Evolutionary conservation across 106 monocot species (phyloP), one percentile per base, ranked within the genome.

Genomic region (Dioscorea dumetorum): DNA sequence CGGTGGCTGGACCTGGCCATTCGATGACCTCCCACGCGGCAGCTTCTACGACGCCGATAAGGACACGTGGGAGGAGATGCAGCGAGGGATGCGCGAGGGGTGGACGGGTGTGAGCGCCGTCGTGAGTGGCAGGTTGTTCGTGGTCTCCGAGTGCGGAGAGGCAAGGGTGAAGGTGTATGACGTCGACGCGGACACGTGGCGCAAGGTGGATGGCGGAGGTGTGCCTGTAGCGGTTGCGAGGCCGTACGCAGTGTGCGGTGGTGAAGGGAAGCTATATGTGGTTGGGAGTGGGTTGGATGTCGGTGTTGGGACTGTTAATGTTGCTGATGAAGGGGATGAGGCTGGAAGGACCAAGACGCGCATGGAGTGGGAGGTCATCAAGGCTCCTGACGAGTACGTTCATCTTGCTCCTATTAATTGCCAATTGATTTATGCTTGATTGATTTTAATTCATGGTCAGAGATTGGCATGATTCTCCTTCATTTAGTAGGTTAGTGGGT

Each of bases 1-100:
- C 61, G 89, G 85, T 66, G 89, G 89, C 8, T 89, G 89, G 89
- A 73, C 82, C 16, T 89, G 89, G 89, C 89, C 89, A 32, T 89
- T 89, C 69, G 62, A 56, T 72, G 24, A 17, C 24, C 62, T 80
- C 63, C 88, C 88, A 22, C 76, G 85, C 9, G 88, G 79, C 5
- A 71, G 52, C 7, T 68, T 82, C 21, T 89, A 85, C 71, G 79
- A 82, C 79, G 72, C 72, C 21, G 85, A 76, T 12, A 18, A 21
- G 20, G 74, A 89, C 82, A 24, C 58, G 48, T 89, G 88, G 88
- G 53, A 22, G 65, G 84, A 89, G 79, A 89, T 89, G 88, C 31
- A 63, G 24, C 53, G 49, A 35, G 84, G 88, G 74, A 79, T 89
- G 88, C 63, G 85, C 23, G 88, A 89, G 28, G 88, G 88, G 15